Evolutionary conservation across 768 basidiomycete genomes (phyloP).

Genomic region (Cubamyces sp.): DNA sequence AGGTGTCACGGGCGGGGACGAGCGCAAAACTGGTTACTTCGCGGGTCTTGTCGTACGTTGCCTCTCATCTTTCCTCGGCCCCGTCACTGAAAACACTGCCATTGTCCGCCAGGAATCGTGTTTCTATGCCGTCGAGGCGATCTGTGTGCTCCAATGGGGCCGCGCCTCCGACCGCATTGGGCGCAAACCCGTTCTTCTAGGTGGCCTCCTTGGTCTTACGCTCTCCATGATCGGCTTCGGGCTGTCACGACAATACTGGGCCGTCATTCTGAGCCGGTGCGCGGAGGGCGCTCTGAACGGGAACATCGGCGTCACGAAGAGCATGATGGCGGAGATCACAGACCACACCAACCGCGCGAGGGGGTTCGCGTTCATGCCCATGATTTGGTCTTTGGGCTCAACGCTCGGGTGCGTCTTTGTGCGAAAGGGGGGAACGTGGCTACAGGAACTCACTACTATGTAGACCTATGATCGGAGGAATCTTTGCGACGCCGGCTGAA

Average conservation of each 20-base stretch:
- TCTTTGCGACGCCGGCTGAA: conserved; percentile 57
- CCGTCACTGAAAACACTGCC: conserved; percentile 13
- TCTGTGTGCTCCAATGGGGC: conserved; percentile 37
- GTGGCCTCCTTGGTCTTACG: conserved; percentile 33
- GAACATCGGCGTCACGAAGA: conserved; percentile 51
- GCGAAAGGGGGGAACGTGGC: conserved; percentile 38
- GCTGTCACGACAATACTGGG: conserved; percentile 35
- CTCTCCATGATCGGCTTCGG: conserved; percentile 38
- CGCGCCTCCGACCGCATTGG: conserved; percentile 39
- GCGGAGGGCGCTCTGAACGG: conserved; percentile 40
- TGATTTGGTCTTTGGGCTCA: conserved; percentile 30
- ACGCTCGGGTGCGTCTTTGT: conserved; percentile 29
- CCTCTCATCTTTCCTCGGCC: not conserved
- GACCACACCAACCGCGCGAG: conserved; percentile 35
- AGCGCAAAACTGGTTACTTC: conserved; percentile 32
- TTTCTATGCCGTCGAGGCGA: conserved; percentile 35
- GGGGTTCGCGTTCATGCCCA: conserved; percentile 33
- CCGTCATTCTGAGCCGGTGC: conserved; percentile 30
- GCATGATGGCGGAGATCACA: conserved; percentile 41
- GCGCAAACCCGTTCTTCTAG: conserved; percentile 36
- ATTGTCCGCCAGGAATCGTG: conserved; percentile 31
- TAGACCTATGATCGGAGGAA: conserved; percentile 65
- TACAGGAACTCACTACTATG: conserved; percentile 41
- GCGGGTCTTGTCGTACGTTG: conserved; percentile 32
- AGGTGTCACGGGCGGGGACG: conserved; percentile 30